Percentiles rank a stretch among this genome's conserved stretches.
These are phyloP conservation scores for Chaetomiaceae sp. DNA, from an alignment of 2,329 filamentous ascomycete genomes.

Conservation along the genomic window DNA sequence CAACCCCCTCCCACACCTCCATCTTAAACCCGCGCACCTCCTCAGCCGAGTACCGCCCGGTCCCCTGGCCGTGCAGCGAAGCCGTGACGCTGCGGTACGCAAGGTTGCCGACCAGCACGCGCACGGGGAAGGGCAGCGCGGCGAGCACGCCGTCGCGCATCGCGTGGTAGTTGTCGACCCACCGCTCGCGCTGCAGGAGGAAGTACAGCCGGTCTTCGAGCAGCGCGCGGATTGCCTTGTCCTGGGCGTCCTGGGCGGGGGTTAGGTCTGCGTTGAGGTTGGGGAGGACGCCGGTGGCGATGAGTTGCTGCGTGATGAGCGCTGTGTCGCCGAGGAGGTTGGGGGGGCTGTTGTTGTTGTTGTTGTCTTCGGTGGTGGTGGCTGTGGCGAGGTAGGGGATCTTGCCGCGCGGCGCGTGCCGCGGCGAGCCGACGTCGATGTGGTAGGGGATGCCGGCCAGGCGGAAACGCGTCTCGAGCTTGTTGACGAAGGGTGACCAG, in stretches of 20 bases:
- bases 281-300: constrained; percentile 36
- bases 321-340: constrained; percentile 45
- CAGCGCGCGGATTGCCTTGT: constrained; percentile 49
- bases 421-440: constrained; percentile 40
- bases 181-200: constrained; percentile 45
- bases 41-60: constrained; percentile 43
- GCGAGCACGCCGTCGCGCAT: constrained; percentile 51
- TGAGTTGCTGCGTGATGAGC: constrained; percentile 47
- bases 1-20: constrained; percentile 52
- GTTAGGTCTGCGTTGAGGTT: constrained; percentile 46
- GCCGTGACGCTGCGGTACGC: constrained; percentile 39
- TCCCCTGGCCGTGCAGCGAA: constrained; percentile 54
- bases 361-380: too few species aligned
- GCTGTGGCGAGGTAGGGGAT: constrained; percentile 58
- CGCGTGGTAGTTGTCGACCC: constrained; percentile 54
- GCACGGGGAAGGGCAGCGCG: constrained; percentile 47
- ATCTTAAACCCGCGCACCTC: constrained; percentile 43
- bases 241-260: constrained; percentile 37
- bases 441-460: constrained; percentile 46
- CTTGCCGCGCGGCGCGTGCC: constrained; percentile 50
- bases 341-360: background rate
- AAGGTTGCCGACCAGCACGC: constrained; percentile 46
- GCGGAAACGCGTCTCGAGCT: constrained; percentile 58
- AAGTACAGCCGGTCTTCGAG: constrained; percentile 59
- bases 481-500: constrained; percentile 60